Base-by-base conservation (phyloP, 2,329 filamentous ascomycete species). In the Ascochyta fabae region DNA sequence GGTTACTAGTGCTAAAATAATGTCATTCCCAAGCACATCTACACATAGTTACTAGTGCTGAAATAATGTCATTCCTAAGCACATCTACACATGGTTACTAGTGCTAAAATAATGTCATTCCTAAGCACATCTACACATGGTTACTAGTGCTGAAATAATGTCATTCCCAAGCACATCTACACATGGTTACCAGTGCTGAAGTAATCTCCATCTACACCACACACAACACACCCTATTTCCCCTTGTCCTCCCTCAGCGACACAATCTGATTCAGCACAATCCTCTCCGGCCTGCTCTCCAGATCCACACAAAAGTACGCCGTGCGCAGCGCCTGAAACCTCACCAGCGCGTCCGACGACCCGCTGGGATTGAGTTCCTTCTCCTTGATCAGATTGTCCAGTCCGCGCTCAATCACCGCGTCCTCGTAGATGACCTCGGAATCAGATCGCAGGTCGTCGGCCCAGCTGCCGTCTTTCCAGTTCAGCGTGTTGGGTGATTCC, bases 221-320 rank as follows among this genome's bases (percentile, higher is more conserved):
- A 34, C 22, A 15, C 15, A 4, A 22, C 19, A 12, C 15, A 16
- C 7, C 26, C 44, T 49, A 72, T 67, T 72, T 72, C 2, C 66
- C 61, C 59, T 72, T 77, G 35, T 96, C 91, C 77, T 96, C 93
- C 80, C 96, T 96, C 70, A 97, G 77, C 43, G 89, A 91, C 22
- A 98, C 93, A 69, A 98, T 97, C 47, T 92, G 85, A 79, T 98
- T 98, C 27, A 98, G 79, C 43, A 98, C 85, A 62, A 96, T 81
- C 75, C 88, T 91, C n/a, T 91, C 90, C 36, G 74, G 75, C 0
- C 71, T 76, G 0, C 87, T 90, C 67, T 96, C 92, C 3, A 71
- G 65, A 73, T 97, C 93, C 74, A 96, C 81, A 80, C 87, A 87
- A 78, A 95, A 95, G 73, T 96, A 96, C 9, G 89, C 94, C 40